Conservation (phyloP, 164 flowering plant species). For the Stephania yunnanensis region DNA sequence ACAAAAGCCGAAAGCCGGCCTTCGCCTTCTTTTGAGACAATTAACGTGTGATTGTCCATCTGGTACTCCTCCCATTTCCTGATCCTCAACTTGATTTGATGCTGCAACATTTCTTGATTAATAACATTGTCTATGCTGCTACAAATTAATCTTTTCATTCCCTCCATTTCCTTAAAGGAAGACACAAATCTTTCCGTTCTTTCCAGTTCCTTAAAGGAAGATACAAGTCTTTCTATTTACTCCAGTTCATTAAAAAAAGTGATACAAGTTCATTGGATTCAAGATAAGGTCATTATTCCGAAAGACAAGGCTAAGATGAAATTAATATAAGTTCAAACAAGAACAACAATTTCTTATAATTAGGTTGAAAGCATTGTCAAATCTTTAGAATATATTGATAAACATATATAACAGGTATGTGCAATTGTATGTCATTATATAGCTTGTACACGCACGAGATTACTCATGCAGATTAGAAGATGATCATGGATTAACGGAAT, state of each 20-base stretch:
- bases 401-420: too few species aligned
- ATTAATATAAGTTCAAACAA: neutral
- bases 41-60: slow-evolving; percentile 76
- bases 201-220: too few species aligned
- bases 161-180: too few species aligned
- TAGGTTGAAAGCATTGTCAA: too few species aligned
- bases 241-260: slow-evolving; percentile 17
- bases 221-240: too few species aligned
- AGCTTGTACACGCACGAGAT: too few species aligned
- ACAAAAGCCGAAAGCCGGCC: slow-evolving; percentile 48
- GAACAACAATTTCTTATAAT: too few species aligned
- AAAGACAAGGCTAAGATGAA: neutral
- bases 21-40: slow-evolving; percentile 62
- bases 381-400: too few species aligned
- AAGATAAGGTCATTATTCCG: neutral
- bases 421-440: too few species aligned
- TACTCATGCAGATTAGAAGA: too few species aligned
- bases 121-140: slow-evolving; percentile 33
- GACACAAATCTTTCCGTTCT: too few species aligned
- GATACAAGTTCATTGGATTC: neutral
- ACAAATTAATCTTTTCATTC: slow-evolving; percentile 25
- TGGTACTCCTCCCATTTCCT: slow-evolving; percentile 39
- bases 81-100: slow-evolving; percentile 32
- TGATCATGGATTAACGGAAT: too few species aligned
- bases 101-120: slow-evolving; percentile 15